Percentiles rank a stretch among this genome's conserved stretches.
Evolutionary conservation across 345 rosid species (phyloP).

Genomic region (Excoecaria cochinchinensis): DNA sequence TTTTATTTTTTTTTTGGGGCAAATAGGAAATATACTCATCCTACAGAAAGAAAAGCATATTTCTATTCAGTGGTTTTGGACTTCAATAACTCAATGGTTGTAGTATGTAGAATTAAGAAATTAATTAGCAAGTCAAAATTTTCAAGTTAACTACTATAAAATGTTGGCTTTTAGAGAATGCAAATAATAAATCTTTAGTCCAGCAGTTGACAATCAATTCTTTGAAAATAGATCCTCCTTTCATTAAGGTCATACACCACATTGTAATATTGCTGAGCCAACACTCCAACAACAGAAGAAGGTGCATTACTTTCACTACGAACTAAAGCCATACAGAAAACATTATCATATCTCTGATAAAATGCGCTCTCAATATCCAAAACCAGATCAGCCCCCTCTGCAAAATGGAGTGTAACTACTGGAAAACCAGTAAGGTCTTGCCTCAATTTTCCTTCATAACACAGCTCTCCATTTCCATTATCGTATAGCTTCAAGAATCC

Average conservation of each 20-base stretch:
- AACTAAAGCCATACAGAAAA: constrained; percentile 5
- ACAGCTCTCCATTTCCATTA: constrained; percentile 10
- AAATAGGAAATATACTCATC: too few relatives aligned
- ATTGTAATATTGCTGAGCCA: constrained; percentile 1
- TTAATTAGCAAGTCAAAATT: too few relatives aligned
- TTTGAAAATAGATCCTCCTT: neutral
- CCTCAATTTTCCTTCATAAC: constrained; percentile 37
- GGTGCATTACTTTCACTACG: neutral
- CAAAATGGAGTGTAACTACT: constrained; percentile 13
- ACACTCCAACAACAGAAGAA: neutral
- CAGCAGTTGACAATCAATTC: neutral
- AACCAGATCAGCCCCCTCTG: constrained; percentile 18
- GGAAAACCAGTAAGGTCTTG: constrained; percentile 21
- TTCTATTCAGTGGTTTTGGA: too few relatives aligned
- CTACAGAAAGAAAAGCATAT: too few relatives aligned
- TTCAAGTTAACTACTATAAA: too few relatives aligned
- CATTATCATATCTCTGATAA: neutral
- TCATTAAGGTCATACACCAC: neutral
- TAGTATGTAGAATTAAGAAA: too few relatives aligned
- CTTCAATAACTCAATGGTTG: too few relatives aligned
- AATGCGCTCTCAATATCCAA: constrained; percentile 15
- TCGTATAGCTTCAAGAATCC: constrained; percentile 9
- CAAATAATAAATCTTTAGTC: too few relatives aligned
- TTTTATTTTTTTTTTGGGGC: too few relatives aligned
- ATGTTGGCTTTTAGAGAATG: too few relatives aligned